These are phyloP conservation scores for Suillus subluteus DNA, from an alignment of 768 basidiomycete genomes.

Conservation along the genomic window DNA sequence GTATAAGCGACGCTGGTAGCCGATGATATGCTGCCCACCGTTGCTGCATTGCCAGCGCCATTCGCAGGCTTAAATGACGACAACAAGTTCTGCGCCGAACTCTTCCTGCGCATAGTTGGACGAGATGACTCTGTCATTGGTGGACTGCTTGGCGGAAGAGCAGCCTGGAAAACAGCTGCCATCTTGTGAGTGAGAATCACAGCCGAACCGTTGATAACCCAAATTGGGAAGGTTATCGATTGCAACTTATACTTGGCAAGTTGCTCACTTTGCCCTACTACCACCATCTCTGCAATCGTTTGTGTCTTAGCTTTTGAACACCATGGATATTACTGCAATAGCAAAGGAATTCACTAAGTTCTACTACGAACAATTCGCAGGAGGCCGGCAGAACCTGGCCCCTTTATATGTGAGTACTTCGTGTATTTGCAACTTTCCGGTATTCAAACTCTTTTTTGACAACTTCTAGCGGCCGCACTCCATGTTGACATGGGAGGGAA, in stretches of 20 bases:
- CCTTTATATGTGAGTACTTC: slow-evolving; percentile 75
- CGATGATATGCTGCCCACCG: slow-evolving; percentile 40
- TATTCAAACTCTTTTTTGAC: slow-evolving; percentile 30
- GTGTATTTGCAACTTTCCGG: slow-evolving; percentile 19
- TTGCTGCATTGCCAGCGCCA: slow-evolving; percentile 22
- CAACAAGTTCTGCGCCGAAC: slow-evolving; percentile 82
- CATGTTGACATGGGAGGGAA: slow-evolving; percentile 85
- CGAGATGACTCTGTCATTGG: slow-evolving; percentile 40
- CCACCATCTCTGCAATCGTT: slow-evolving; percentile 21
- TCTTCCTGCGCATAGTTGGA: slow-evolving; percentile 80
- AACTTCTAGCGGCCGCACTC: slow-evolving; percentile 67
- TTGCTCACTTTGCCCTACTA: slow-evolving; percentile 7
- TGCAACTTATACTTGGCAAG: background rate
- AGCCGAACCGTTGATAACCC: slow-evolving; percentile 16
- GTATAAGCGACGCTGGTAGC: slow-evolving; percentile 42
- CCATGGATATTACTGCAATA: slow-evolving; percentile 76
- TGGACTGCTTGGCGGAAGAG: slow-evolving; percentile 25
- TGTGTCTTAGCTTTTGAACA: slow-evolving; percentile 33
- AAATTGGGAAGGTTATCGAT: slow-evolving; percentile 21
- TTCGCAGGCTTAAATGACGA: slow-evolving; percentile 63
- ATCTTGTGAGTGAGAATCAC: slow-evolving; percentile 11
- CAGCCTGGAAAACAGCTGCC: slow-evolving; percentile 24
- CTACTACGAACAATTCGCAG: slow-evolving; percentile 84
- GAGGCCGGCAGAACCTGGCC: slow-evolving; percentile 54
- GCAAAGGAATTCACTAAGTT: slow-evolving; percentile 80